phyloP scores from a whole-genome alignment of 805 yeast species.

The Ogataea paraovalis region DNA sequence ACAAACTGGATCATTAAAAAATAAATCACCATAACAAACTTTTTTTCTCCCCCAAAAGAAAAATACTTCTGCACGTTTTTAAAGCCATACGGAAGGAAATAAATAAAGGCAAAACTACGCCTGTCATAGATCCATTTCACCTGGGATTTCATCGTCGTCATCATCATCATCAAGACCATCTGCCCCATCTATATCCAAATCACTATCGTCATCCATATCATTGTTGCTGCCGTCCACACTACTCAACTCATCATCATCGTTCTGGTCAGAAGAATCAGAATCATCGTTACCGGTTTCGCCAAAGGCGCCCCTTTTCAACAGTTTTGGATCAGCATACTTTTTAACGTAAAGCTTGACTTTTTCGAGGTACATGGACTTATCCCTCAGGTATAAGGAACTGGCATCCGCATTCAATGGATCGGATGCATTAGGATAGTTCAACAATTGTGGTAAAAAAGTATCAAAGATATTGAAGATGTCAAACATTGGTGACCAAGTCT shows the following conservation, averaged over 20 bases:
- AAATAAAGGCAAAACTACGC: too few relatives aligned
- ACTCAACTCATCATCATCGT: conserved; percentile 17
- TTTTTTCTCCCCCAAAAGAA: not conserved
- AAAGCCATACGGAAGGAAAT: too few relatives aligned
- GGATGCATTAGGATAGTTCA: conserved; percentile 88
- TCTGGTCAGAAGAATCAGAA: conserved; percentile 27
- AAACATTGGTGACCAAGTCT: conserved; percentile 98
- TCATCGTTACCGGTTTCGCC: conserved; percentile 27
- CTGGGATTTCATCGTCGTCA: conserved; percentile 30
- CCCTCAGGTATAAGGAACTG: conserved; percentile 68
- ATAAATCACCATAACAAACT: too few relatives aligned
- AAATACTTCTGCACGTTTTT: not conserved
- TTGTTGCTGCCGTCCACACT: conserved; percentile 13
- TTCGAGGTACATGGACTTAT: conserved; percentile 59
- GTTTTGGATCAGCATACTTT: conserved; percentile 53
- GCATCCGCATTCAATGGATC: conserved; percentile 95
- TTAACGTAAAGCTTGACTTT: conserved; percentile 71
- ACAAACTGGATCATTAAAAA: too few relatives aligned
- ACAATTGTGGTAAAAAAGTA: conserved; percentile 85
- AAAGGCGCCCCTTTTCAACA: conserved; percentile 24
- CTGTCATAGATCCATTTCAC: conserved; percentile 30
- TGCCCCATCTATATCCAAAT: conserved; percentile 14
- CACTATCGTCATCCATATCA: conserved; percentile 17
- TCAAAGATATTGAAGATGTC: conserved; percentile 89
- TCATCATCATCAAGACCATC: conserved; percentile 21